These are phyloP conservation scores for Hypoxylon perforatum DNA, from an alignment of 495 filamentous ascomycete species.

Conservation along the genomic window DNA sequence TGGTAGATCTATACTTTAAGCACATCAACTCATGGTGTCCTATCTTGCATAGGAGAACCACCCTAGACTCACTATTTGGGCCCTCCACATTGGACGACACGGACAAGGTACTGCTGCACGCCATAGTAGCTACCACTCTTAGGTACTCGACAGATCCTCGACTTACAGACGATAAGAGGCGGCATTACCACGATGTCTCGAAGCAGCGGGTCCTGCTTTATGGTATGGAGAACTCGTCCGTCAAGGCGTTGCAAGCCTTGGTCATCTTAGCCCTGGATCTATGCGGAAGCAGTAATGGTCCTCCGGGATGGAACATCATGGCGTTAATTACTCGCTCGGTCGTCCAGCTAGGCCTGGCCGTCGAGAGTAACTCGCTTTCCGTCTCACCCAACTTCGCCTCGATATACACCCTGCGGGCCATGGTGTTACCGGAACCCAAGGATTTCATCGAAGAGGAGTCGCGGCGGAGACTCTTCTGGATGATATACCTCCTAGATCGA, in stretches of 20 bases:
- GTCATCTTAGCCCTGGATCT: slow-evolving; percentile 84
- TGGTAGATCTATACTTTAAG: slow-evolving; percentile 89
- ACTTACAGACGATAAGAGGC: slow-evolving; percentile 75
- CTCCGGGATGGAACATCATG: slow-evolving; percentile 88
- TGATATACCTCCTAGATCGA: slow-evolving; percentile 88
- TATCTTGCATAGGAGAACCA: slow-evolving; percentile 82
- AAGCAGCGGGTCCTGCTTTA: slow-evolving; percentile 88
- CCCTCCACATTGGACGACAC: slow-evolving; percentile 78
- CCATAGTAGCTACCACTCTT: slow-evolving; percentile 86
- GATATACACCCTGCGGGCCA: slow-evolving; percentile 85
- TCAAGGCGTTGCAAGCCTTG: slow-evolving; percentile 85
- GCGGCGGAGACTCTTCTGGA: slow-evolving; percentile 86
- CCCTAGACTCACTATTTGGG: slow-evolving; percentile 84
- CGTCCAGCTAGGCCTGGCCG: slow-evolving; percentile 83
- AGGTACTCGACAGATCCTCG: slow-evolving; percentile 80
- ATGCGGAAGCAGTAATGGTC: slow-evolving; percentile 82
- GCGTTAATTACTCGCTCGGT: slow-evolving; percentile 87
- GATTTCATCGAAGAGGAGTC: slow-evolving; percentile 92
- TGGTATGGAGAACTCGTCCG: slow-evolving; percentile 86
- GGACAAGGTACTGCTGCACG: slow-evolving; percentile 84
- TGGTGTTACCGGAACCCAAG: slow-evolving; percentile 81
- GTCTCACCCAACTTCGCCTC: slow-evolving; percentile 79
- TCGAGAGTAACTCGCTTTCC: slow-evolving; percentile 79
- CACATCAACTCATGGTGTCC: slow-evolving; percentile 93
- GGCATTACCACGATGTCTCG: slow-evolving; percentile 79